Base-by-base conservation (phyloP, 352 stramenopile species). In the Phytophthora pluvialis region DNA sequence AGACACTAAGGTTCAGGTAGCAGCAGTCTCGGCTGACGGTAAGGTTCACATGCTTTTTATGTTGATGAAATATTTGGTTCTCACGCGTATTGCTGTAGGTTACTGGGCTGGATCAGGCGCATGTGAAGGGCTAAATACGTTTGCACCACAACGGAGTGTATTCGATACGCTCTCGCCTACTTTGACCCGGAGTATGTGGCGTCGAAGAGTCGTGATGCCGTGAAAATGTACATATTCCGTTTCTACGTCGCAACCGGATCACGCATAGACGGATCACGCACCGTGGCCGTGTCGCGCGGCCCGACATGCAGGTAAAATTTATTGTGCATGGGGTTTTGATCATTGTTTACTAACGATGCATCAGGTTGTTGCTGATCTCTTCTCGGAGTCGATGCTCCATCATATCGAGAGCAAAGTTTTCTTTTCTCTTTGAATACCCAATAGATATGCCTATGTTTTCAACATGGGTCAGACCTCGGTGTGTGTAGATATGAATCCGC, bases 401-500 rank as follows among this genome's bases (percentile, higher is more conserved):
- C 44, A 50, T 13, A 16, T 55, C 4, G 55, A 55, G 29, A 35
- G 55, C 28, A 16, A 31, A 26, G 25, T 25, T 12, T 62, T 46
- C 16, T 61, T 53, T 29, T 18, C 31, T 29, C 3, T 42, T 21
- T 13, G 54, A 31, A 33, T 54, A 25, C n/a, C 16, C 5, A 21
- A 64, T 13, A 1, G 45, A 28, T 56, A 57, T 12, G 28, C 40
- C 0, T 56, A 26, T 26, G 9, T 61, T 5, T 67, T 61, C n/a
- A 51, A 51, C n/a, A 55, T 56, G 59, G 59, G 50, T 28, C 57
- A 67, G 32, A 61, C 59, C 4, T 67, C 40, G 9, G 50, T 60
- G 3, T 66, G 45, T 10, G 51, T 67, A 5, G 49, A 67, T 26
- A 60, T 60, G 59, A 67, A 54, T 48, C 48, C 48, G 10, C 43